Conservation (phyloP, 441 rosid genomes). For the Raphanus hybrid region DNA sequence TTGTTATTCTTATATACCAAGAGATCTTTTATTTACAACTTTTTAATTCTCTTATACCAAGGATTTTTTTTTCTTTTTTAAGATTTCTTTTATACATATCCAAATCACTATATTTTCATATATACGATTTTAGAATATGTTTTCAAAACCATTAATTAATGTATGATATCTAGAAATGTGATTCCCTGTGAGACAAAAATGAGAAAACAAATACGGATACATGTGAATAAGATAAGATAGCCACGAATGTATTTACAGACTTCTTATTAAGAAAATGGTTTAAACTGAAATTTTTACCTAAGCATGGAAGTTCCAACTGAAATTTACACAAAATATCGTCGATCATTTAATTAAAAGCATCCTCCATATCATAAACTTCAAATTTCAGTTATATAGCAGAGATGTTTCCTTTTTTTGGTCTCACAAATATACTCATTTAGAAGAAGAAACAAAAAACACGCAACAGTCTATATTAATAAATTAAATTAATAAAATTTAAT, state of each 20-base stretch:
- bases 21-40: not conserved
- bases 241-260: constrained; percentile 2
- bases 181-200: constrained; percentile 12
- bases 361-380: not conserved
- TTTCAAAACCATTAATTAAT: not conserved
- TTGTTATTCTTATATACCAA: not conserved
- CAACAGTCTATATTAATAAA: no score
- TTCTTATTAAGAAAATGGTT: not conserved
- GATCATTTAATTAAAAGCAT: not conserved
- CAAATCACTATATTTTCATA: not conserved
- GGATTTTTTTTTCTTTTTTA: no score
- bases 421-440: no score
- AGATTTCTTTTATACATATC: not conserved
- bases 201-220: not conserved
- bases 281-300: not conserved
- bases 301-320: constrained; percentile 2
- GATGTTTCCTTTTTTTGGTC: no score
- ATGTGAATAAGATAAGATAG: constrained; percentile 15
- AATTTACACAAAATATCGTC: not conserved
- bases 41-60: not conserved
- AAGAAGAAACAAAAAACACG: no score
- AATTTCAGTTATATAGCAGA: no score
- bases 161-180: not conserved
- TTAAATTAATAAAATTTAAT: no score
- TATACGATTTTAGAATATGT: not conserved